phyloP scores from a whole-genome alignment of 148 eudicot species.

The Selenicereus undatus region DNA sequence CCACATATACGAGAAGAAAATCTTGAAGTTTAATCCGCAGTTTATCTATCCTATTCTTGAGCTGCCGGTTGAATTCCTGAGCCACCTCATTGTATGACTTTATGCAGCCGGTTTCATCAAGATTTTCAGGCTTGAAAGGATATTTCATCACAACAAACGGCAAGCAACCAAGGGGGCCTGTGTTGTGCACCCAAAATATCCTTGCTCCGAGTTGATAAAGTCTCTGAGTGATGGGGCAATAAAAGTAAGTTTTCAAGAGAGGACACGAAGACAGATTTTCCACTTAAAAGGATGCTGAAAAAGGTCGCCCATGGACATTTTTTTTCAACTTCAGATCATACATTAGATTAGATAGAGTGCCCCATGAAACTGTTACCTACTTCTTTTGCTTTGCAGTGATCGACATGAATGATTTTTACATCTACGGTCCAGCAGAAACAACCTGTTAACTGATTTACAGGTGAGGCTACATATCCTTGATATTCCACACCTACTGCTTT shows the following conservation, averaged over 20 bases:
- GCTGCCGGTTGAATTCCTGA: conserved; percentile 51
- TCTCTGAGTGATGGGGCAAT: conserved; percentile 18
- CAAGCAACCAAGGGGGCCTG: conserved; percentile 89
- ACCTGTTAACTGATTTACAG: background rate
- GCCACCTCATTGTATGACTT: conserved; percentile 64
- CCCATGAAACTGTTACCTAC: background rate
- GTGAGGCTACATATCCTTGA: too few relatives aligned
- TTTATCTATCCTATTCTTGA: conserved; percentile 48
- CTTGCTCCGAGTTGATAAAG: conserved; percentile 66
- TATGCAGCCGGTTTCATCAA: conserved; percentile 61
- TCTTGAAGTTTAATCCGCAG: conserved; percentile 40
- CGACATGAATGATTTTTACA: background rate
- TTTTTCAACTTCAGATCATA: background rate
- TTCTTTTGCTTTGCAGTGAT: too few relatives aligned
- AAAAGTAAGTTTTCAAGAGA: background rate
- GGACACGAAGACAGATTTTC: too few relatives aligned
- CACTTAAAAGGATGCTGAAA: too few relatives aligned
- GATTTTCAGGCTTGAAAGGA: conserved; percentile 46
- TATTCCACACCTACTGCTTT: too few relatives aligned
- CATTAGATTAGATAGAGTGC: background rate
- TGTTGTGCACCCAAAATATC: conserved; percentile 86
- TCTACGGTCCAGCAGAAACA: background rate
- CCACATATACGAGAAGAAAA: conserved; percentile 67
- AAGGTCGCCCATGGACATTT: background rate
- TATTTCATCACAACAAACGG: conserved; percentile 52